Percentiles rank a stretch among this genome's conserved stretches.
Conservation (phyloP, 2,329 filamentous ascomycete species). For the Fusarium duplospermum region DNA sequence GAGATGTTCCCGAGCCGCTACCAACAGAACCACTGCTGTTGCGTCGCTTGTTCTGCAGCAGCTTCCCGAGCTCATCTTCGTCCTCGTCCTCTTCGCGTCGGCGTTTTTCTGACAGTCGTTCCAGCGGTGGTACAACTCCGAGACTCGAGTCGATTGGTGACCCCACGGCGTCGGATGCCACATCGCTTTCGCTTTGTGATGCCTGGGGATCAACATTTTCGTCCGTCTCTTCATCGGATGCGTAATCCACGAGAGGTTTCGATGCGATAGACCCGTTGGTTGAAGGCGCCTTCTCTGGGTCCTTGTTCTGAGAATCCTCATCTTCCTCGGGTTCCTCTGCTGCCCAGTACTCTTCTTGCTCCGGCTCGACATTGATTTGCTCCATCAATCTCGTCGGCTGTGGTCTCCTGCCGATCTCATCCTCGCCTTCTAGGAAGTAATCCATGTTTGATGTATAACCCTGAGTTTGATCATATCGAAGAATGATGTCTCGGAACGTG, state of each 20-base stretch:
- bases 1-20: constrained; percentile 52
- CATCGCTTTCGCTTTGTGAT: constrained; percentile 43
- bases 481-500: constrained; percentile 81
- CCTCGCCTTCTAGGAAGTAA: constrained; percentile 79
- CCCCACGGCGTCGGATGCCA: constrained; percentile 50
- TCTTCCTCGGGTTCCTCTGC: constrained; percentile 88
- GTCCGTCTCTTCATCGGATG: constrained; percentile 84
- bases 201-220: constrained; percentile 68
- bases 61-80: constrained; percentile 89
- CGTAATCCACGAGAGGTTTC: constrained; percentile 89
- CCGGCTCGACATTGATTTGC: constrained; percentile 77
- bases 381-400: constrained; percentile 73
- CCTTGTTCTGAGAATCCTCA: constrained; percentile 56
- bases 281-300: constrained; percentile 49
- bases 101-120: constrained; percentile 88
- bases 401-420: constrained; percentile 61
- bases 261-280: constrained; percentile 72
- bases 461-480: constrained; percentile 82
- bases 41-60: constrained; percentile 74
- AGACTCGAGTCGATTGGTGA: constrained; percentile 42
- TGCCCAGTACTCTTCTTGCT: constrained; percentile 96
- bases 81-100: constrained; percentile 91
- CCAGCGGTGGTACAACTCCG: constrained; percentile 68
- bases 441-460: constrained; percentile 75
- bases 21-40: constrained; percentile 66